These are phyloP conservation scores for Erodium chrysanthum DNA, from an alignment of 441 rosid genomes.

Conservation along the genomic window DNA sequence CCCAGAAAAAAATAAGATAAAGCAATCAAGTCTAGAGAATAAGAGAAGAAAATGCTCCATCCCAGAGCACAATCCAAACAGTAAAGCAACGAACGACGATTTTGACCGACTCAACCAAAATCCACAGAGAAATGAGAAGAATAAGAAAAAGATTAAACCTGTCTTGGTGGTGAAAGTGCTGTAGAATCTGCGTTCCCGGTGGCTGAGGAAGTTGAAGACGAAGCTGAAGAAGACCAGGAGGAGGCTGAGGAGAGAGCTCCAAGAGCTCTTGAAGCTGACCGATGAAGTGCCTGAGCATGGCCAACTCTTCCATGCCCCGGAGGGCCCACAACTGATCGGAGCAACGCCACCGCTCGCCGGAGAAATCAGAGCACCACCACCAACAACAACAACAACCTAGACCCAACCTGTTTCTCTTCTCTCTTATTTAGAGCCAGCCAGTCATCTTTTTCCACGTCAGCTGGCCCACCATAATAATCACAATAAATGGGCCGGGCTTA, in stretches of 20 bases:
- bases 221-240: too few relatives aligned
- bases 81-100: background rate
- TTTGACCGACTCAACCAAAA: background rate
- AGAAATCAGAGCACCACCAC: background rate
- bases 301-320: slow-evolving; percentile 71
- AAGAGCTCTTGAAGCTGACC: slow-evolving; percentile 83
- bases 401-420: slow-evolving; percentile 6
- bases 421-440: slow-evolving; percentile 18
- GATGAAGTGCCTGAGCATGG: slow-evolving; percentile 93
- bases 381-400: background rate
- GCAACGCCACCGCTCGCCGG: background rate
- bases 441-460: slow-evolving; percentile 32
- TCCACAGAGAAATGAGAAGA: background rate
- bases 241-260: slow-evolving; percentile 45
- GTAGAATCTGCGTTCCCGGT: slow-evolving; percentile 22
- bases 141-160: slow-evolving; percentile 22
- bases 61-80: background rate
- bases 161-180: slow-evolving; percentile 26
- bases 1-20: background rate
- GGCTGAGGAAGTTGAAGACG: too few relatives aligned
- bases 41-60: background rate
- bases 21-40: background rate
- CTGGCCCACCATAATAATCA: slow-evolving; percentile 17
- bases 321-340: slow-evolving; percentile 2
- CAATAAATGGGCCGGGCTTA: background rate